A percentile compares a stretch with the other conserved stretches of the same genome.
Evolutionary conservation across 805 yeast genomes (phyloP).

Genomic region (Kodamaea laetipori): DNA sequence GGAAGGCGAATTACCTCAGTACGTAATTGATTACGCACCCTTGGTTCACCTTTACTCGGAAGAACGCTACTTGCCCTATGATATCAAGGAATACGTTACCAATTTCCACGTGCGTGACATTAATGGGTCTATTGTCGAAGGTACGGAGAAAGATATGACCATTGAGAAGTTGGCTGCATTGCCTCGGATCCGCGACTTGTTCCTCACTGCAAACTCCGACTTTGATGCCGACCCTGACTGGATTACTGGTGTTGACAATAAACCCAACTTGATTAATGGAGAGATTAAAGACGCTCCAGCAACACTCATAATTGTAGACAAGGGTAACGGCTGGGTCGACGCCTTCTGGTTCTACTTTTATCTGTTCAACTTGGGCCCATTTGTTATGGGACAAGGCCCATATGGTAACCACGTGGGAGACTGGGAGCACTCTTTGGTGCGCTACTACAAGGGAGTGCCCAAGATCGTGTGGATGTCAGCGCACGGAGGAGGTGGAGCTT

Average conservation of each 20-base stretch:
- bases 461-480: constrained; percentile 94
- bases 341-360: constrained; percentile 96
- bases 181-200: constrained; percentile 44
- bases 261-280: constrained; percentile 74
- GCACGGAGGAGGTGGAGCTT: constrained; percentile 96
- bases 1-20: constrained; percentile 63
- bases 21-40: constrained; percentile 69
- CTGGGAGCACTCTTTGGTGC: constrained; percentile 93
- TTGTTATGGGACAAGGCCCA: constrained; percentile 96
- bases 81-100: constrained; percentile 65
- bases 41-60: constrained; percentile 85
- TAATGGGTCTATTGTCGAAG: constrained; percentile 47
- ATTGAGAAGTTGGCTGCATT: constrained; percentile 34
- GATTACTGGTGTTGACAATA: constrained; percentile 72
- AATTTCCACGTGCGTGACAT: constrained; percentile 61
- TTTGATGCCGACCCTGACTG: constrained; percentile 75
- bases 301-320: constrained; percentile 78
- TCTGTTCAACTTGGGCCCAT: constrained; percentile 92
- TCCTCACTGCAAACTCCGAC: constrained; percentile 66
- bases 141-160: constrained; percentile 35
- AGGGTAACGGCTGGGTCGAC: constrained; percentile 93
- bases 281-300: constrained; percentile 77
- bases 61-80: constrained; percentile 84
- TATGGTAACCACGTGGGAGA: constrained; percentile 97
- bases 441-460: constrained; percentile 82